Evolutionary conservation across 306 rosid genomes (phyloP).

Genomic region (Gleditsia sinensis): DNA sequence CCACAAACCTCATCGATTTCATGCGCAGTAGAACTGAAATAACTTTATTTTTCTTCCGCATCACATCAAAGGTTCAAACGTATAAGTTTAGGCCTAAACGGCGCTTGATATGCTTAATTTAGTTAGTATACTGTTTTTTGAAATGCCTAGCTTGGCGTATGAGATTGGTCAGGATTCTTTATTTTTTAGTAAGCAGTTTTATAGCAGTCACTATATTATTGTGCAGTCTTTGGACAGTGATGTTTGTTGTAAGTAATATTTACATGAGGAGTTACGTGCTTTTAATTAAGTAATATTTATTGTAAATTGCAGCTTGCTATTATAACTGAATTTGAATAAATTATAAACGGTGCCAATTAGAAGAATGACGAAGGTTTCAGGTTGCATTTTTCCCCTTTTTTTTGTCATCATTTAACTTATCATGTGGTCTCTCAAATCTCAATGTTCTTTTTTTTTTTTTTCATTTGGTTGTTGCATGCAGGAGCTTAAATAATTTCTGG

Average conservation of each 20-base stretch:
- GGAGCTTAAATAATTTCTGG: slow-evolving; percentile 70
- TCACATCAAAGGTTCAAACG: not conserved
- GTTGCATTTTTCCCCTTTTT: slow-evolving; percentile 38
- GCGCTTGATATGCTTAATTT: not conserved
- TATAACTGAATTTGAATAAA: slow-evolving; percentile 70
- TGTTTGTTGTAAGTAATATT: no score
- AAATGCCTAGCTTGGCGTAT: not conserved
- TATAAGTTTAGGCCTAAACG: not conserved
- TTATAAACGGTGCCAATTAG: slow-evolving; percentile 52
- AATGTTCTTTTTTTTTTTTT: slow-evolving; percentile 29
- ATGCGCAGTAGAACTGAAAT: not conserved
- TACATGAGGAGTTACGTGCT: slow-evolving; percentile 11
- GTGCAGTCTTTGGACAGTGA: not conserved
- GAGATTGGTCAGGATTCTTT: not conserved
- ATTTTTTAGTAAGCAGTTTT: not conserved
- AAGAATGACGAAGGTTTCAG: slow-evolving; percentile 55
- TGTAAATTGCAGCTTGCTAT: slow-evolving; percentile 64
- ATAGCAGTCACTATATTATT: not conserved
- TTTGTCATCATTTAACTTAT: slow-evolving; percentile 26
- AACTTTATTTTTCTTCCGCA: not conserved
- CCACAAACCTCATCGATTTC: not conserved
- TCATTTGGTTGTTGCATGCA: slow-evolving; percentile 46
- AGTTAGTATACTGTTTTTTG: not conserved
- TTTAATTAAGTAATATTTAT: slow-evolving; percentile 9
- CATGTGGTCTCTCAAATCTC: slow-evolving; percentile 15